Base-by-base conservation (phyloP, 202 grass and related monocot genomes). In the Digitaria exilis region DNA sequence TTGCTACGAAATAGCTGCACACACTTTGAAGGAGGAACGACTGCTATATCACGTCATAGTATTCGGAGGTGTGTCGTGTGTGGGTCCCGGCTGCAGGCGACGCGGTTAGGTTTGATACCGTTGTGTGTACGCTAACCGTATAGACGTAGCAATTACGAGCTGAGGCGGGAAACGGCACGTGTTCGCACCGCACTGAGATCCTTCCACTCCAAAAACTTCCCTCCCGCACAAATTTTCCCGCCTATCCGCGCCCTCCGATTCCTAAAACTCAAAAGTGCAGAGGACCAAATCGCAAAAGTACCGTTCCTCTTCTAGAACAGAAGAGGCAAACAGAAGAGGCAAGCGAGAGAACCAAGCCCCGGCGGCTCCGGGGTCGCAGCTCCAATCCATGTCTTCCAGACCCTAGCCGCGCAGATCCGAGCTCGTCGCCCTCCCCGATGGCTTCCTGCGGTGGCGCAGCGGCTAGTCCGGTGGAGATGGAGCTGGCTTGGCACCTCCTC, bases 401-500 rank as follows among this genome's bases (percentile, higher is more conserved):
- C 37, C 34, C 76, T 65, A 54, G 45, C 7, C 44, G 35, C n/a
- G 12, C 82, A 77, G 87, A 81, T 89, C 87, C 64, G 65, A 52
- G 12, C 82, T 55, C 87, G 51, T 65, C 52, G 35, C 29, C 45
- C 31, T 22, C 34, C 30, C 17, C 76, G 28, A 87, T 90, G 88
- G 80, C 46, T 7, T 67, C 68, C 21, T 32, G 37, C 31, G 79
- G n/a, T 48, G 11, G 9, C 48, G 14, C 21, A 4, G 50, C 69
- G 17, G 22, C 41, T 21, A 52, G 21, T 3, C 11, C 32, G 62
- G 7, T 39, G 65, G 89, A 87, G 9, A 63, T 92, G 37, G 93
- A 96, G 82, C 30, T n/a, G 25, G 93, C 96, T 2, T 99, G 96
- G 96, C 78, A 96, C 73, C 80, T 94, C 62, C 83, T 96, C 85